Conservation (phyloP, 495 filamentous ascomycete species). For the Pseudevernia furfuracea region DNA sequence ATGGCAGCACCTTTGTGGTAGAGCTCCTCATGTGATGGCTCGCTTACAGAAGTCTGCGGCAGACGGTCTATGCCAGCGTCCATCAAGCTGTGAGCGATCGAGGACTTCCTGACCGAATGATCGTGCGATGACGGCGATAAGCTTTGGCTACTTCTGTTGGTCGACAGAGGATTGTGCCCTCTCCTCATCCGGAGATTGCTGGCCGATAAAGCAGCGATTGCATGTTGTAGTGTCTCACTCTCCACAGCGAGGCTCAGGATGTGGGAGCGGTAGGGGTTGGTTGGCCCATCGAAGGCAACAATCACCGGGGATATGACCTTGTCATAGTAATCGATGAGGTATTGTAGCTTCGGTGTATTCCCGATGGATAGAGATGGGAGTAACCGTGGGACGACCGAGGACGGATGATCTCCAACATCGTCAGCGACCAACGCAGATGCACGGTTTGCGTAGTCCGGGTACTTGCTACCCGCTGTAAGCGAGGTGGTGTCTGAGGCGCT, state of each 20-base stretch:
- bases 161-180: constrained; percentile 37
- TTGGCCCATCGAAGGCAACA: constrained; percentile 80
- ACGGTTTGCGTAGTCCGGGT: constrained; percentile 17
- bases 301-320: constrained; percentile 86
- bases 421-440: constrained; percentile 21
- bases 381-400: constrained; percentile 38
- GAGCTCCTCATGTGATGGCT: constrained; percentile 59
- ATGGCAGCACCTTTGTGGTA: constrained; percentile 76
- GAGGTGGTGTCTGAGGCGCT: constrained; percentile 12
- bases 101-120: constrained; percentile 38
- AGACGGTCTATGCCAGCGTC: constrained; percentile 21
- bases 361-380: constrained; percentile 43
- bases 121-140: constrained; percentile 23
- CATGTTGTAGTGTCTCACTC: constrained; percentile 80
- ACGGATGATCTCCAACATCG: constrained; percentile 30
- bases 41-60: constrained; percentile 18
- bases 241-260: constrained; percentile 69
- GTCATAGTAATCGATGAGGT: constrained; percentile 59
- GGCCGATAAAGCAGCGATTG: constrained; percentile 79
- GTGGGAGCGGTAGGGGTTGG: constrained; percentile 77
- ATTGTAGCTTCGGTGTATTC: constrained; percentile 49
- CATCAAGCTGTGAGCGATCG: constrained; percentile 38
- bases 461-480: constrained; percentile 20
- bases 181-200: constrained; percentile 64
- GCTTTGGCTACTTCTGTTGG: constrained; percentile 32